A percentile compares a stretch with the other conserved stretches of the same genome.
Evolutionary conservation across 129 eudicot species (phyloP).

Genomic region (Lonicera japonica): DNA sequence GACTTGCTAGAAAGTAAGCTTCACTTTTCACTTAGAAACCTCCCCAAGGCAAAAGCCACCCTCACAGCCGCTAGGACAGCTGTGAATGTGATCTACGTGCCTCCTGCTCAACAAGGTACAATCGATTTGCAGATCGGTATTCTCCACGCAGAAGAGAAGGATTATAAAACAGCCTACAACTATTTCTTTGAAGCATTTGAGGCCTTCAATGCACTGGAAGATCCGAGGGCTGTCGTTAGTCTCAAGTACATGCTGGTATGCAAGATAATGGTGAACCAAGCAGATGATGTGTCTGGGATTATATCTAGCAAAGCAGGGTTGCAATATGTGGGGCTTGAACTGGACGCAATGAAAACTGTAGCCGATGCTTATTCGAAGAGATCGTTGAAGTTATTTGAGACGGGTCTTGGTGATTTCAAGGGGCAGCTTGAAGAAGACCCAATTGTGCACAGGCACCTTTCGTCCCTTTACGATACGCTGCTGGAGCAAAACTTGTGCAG

Average conservation of each 20-base stretch:
- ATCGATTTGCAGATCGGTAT: constrained; percentile 60
- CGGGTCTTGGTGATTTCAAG: constrained; percentile 53
- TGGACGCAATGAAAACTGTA: constrained; percentile 84
- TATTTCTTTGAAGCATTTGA: constrained; percentile 81
- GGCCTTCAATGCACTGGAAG: constrained; percentile 76
- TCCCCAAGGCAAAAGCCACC: constrained; percentile 29
- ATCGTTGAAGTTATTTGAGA: constrained; percentile 61
- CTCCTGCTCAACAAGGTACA: constrained; percentile 63
- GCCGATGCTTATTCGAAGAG: constrained; percentile 79
- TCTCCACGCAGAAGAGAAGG: constrained; percentile 66
- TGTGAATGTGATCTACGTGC: constrained; percentile 73
- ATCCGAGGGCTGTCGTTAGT: constrained; percentile 64
- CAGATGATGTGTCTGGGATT: constrained; percentile 75
- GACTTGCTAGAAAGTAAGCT: constrained; percentile 26
- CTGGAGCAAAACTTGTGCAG: constrained; percentile 68
- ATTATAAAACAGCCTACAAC: constrained; percentile 71
- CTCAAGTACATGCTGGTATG: constrained; percentile 73
- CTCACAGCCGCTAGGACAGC: constrained; percentile 80
- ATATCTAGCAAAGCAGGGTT: constrained; percentile 70
- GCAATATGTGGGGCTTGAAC: constrained; percentile 65
- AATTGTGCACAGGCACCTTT: constrained; percentile 72
- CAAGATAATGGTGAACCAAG: constrained; percentile 64
- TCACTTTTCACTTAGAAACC: constrained; percentile 26
- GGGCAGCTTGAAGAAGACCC: constrained; percentile 77
- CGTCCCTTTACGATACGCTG: constrained; percentile 55